These are phyloP conservation scores for Spirogloea muscicola DNA, from an alignment of 139 green algal species.

Conservation along the genomic window DNA sequence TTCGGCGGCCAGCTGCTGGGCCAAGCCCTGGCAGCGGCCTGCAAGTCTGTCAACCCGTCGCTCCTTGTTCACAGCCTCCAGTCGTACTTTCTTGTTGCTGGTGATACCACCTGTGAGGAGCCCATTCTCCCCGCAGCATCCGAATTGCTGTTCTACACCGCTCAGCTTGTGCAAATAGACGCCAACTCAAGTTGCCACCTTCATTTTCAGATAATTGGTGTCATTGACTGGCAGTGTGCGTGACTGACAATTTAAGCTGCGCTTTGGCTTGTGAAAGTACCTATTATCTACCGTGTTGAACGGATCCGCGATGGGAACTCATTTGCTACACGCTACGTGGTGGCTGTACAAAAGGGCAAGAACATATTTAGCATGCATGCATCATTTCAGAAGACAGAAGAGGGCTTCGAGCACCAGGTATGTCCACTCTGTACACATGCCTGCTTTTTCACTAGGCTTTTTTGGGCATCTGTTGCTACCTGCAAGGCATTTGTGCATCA, in stretches of 20 bases:
- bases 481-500: too few species aligned
- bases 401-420: slow-evolving; percentile 8
- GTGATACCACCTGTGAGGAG: background rate
- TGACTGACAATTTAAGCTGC: background rate
- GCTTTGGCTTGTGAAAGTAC: background rate
- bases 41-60: background rate
- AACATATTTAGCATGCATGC: slow-evolving; percentile 30
- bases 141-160: background rate
- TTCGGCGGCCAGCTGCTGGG: slow-evolving; percentile 23
- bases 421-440: too few species aligned
- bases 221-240: background rate
- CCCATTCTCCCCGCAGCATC: background rate
- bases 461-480: too few species aligned
- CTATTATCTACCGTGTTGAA: slow-evolving; percentile 16
- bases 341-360: slow-evolving; percentile 11
- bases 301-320: slow-evolving; percentile 11
- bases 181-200: background rate
- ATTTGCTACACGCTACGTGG: slow-evolving; percentile 16
- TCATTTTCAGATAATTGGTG: background rate
- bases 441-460: too few species aligned
- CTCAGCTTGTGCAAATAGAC: background rate
- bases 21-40: background rate
- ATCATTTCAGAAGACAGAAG: slow-evolving; percentile 7
- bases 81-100: slow-evolving; percentile 19
- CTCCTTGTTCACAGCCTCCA: slow-evolving; percentile 21